Evolutionary conservation across 1,139 yeast species (phyloP), one percentile per base, ranked within the genome.

Genomic region (Saccharomycopsis crataegensis): DNA sequence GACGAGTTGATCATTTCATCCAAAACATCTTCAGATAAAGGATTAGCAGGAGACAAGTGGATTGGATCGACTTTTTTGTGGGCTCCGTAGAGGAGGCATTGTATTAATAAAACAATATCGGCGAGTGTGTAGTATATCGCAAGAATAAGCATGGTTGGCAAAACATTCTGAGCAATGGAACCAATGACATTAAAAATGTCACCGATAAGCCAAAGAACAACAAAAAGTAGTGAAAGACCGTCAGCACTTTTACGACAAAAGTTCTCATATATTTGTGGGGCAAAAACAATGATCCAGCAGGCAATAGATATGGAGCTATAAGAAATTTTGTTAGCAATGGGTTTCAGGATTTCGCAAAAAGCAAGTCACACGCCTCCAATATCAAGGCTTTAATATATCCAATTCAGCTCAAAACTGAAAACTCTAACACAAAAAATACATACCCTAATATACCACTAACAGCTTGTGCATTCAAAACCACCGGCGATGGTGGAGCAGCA

Each of bases 221-320:
- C 88, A 67, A 91, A 91, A 60, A 85, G 71, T 43, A 90, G 69
- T 6, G 96, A 88, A 38, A 91, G 75, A 1, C 98, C 97, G 58
- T 90, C 96, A 2, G 95, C 81, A 40, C 90, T 82, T 66, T 86
- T 83, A 64, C 97, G 74, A 58, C 78, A 77, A 66, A 87, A 90
- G 65, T 91, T 91, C 66, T 93, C 97, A 67, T 89, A 91, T 47
- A 93, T 85, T 66, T 93, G 99, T 14, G 99, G 99, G 43, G 96
- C 95, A 73, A 93, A 93, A 31, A 93, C 98, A 53, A 93, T 90
- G 59, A 93, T 86, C 99, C 99, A 93, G 67, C 98, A 93, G 17
- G 97, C 96, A 46, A 93, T 79, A 16, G 98, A 91, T 48, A 93
- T 88, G 31, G 96, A 86, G 28, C 76, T 70, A 32, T 22, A 22